Conservation (phyloP, 208 protist genomes). For the Phytomonas francai region DNA sequence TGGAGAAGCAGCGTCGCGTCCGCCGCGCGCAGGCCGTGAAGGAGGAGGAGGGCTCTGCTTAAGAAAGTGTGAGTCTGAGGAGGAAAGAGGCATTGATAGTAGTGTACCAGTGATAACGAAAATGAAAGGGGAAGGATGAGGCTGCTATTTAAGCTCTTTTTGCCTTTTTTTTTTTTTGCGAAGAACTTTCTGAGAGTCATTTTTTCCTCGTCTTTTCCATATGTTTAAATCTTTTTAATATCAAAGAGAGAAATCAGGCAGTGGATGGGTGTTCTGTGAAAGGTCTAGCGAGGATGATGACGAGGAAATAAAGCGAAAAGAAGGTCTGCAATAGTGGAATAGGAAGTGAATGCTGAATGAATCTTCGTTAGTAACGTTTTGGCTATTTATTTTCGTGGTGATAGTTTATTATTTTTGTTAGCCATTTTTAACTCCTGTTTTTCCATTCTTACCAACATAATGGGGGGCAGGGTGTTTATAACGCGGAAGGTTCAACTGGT, state of each 20-base stretch:
- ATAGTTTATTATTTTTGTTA: slow-evolving; percentile 12
- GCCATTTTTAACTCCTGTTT: neutral
- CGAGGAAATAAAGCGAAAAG: neutral
- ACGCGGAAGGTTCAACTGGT: neutral
- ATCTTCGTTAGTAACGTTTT: slow-evolving; percentile 12
- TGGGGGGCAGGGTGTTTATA: slow-evolving; percentile 4
- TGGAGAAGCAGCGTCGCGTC: slow-evolving; percentile 51
- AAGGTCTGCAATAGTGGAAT: neutral
- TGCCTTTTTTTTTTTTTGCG: slow-evolving; percentile 10
- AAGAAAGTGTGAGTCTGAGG: neutral
- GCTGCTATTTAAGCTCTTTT: slow-evolving; percentile 9
- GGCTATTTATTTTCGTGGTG: slow-evolving; percentile 13
- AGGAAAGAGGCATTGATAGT: neutral
- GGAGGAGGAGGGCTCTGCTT: slow-evolving; percentile 12
- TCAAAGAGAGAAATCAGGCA: neutral
- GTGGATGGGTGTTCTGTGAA: neutral
- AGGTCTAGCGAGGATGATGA: neutral
- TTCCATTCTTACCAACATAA: slow-evolving; percentile 1
- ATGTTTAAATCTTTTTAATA: slow-evolving; percentile 13
- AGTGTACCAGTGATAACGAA: slow-evolving; percentile 9
- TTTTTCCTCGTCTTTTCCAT: slow-evolving; percentile 21
- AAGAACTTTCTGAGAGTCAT: slow-evolving; percentile 8
- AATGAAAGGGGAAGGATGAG: slow-evolving; percentile 11
- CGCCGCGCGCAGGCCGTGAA: slow-evolving; percentile 24
- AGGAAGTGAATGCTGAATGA: neutral